phyloP scores from a whole-genome alignment of 2,329 filamentous ascomycete species.

The Bipolaris sorokiniana region DNA sequence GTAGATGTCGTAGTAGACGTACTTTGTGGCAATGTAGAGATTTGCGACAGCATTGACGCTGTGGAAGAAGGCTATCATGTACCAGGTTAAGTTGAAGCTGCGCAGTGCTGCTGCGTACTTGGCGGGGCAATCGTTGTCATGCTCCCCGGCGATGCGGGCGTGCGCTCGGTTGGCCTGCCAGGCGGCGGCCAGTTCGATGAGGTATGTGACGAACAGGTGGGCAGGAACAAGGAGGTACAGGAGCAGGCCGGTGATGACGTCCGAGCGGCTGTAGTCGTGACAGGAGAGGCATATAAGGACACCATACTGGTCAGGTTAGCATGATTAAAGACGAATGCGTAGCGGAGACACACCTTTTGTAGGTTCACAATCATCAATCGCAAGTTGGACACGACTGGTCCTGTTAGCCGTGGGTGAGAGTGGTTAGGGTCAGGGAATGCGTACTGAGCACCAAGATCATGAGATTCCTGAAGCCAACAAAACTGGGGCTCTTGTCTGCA shows the following conservation, averaged over 20 bases:
- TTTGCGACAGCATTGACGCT: slow-evolving; percentile 82
- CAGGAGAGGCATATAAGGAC: slow-evolving; percentile 91
- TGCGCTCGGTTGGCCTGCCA: slow-evolving; percentile 75
- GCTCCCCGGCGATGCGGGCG: slow-evolving; percentile 57
- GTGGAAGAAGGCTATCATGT: slow-evolving; percentile 78
- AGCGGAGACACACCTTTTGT: slow-evolving; percentile 70
- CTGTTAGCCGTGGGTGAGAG: slow-evolving; percentile 28
- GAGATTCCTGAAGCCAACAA: slow-evolving; percentile 91
- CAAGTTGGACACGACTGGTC: slow-evolving; percentile 84
- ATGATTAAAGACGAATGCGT: slow-evolving; percentile 11
- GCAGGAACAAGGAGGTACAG: slow-evolving; percentile 89
- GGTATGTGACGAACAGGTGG: slow-evolving; percentile 86
- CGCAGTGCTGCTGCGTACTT: slow-evolving; percentile 66
- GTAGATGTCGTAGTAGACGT: slow-evolving; percentile 89
- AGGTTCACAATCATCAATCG: slow-evolving; percentile 96
- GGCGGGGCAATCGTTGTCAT: slow-evolving; percentile 58
- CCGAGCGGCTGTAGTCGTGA: slow-evolving; percentile 82
- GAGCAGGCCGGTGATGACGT: slow-evolving; percentile 74
- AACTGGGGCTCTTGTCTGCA: slow-evolving; percentile 75
- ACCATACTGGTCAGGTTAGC: slow-evolving; percentile 70
- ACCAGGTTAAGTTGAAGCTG: slow-evolving; percentile 77
- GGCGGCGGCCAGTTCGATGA: slow-evolving; percentile 85
- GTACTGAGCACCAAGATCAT: slow-evolving; percentile 91
- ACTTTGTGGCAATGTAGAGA: slow-evolving; percentile 77
- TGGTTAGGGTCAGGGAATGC: slow-evolving; percentile 32